Evolutionary conservation across 441 rosid genomes (phyloP).

Genomic region (Theobroma grandiflorum): DNA sequence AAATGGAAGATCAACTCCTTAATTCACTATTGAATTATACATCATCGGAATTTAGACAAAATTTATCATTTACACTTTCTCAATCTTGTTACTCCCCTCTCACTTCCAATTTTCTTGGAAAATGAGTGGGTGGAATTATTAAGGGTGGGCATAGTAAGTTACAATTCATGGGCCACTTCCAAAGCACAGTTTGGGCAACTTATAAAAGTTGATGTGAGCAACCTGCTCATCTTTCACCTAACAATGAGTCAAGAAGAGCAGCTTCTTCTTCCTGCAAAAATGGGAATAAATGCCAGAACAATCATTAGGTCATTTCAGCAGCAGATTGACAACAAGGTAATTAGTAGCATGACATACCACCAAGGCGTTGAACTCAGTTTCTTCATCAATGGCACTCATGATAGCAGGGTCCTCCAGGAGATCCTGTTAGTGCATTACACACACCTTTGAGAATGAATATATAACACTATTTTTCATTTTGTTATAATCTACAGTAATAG

Average conservation of each 20-base stretch:
- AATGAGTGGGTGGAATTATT: not conserved
- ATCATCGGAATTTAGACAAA: not conserved
- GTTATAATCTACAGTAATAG: not conserved
- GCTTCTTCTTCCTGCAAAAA: conserved; percentile 87
- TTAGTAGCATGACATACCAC: conserved; percentile 63
- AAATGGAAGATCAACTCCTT: not conserved
- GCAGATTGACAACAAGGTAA: not conserved
- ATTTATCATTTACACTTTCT: not conserved
- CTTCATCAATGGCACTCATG: conserved; percentile 87
- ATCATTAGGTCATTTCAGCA: conserved; percentile 15
- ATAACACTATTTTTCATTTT: not conserved
- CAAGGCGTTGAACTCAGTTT: conserved; percentile 89
- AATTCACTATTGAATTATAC: not conserved
- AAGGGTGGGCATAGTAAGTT: not conserved
- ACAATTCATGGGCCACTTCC: not conserved
- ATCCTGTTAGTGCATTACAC: conserved; percentile 57
- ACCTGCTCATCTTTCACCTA: conserved; percentile 62
- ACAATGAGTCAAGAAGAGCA: conserved; percentile 81
- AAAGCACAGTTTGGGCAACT: not conserved
- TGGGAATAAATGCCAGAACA: conserved; percentile 18
- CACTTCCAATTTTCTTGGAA: not conserved
- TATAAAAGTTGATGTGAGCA: not conserved
- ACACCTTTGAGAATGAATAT: not conserved
- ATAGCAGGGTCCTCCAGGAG: conserved; percentile 85
- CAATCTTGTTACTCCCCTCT: not conserved